These are phyloP conservation scores for Coriolopsis trogii DNA, from an alignment of 1,284 basidiomycete genomes.

Conservation along the genomic window DNA sequence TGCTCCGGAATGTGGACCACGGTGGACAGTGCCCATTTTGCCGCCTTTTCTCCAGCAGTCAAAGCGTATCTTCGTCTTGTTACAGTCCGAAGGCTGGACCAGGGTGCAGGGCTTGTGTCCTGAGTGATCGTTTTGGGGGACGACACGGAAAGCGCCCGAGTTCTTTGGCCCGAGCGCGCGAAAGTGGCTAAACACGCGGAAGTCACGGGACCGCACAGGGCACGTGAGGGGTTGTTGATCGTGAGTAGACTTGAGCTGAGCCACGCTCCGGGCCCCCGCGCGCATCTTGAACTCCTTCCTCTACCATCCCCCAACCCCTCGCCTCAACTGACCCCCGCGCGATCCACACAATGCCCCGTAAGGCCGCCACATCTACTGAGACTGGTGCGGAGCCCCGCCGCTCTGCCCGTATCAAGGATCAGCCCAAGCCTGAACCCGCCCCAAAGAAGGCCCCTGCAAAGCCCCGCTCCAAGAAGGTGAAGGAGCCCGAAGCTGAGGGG, in stretches of 20 bases:
- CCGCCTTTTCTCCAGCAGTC: no score
- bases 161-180: slow-evolving; percentile 25
- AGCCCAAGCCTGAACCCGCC: slow-evolving; percentile 54
- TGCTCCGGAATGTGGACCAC: no score
- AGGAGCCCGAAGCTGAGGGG: slow-evolving; percentile 27
- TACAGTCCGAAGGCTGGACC: no score
- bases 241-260: slow-evolving; percentile 33
- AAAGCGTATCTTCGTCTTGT: no score
- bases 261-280: slow-evolving; percentile 22
- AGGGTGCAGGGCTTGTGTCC: no score
- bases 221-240: slow-evolving; percentile 37
- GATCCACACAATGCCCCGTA: slow-evolving; percentile 60
- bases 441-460: slow-evolving; percentile 65
- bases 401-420: slow-evolving; percentile 72
- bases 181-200: slow-evolving; percentile 24
- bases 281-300: slow-evolving; percentile 25
- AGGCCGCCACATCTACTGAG: slow-evolving; percentile 51
- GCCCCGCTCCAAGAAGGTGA: slow-evolving; percentile 59
- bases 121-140: no score
- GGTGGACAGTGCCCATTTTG: no score
- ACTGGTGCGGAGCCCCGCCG: slow-evolving; percentile 60
- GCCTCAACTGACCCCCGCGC: slow-evolving; percentile 14
- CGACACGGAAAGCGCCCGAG: neutral
- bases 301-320: slow-evolving; percentile 24
- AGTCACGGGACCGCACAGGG: slow-evolving; percentile 29